Evolutionary conservation across 208 protist species (phyloP).

Genomic region (Leishmania tarentolae): DNA sequence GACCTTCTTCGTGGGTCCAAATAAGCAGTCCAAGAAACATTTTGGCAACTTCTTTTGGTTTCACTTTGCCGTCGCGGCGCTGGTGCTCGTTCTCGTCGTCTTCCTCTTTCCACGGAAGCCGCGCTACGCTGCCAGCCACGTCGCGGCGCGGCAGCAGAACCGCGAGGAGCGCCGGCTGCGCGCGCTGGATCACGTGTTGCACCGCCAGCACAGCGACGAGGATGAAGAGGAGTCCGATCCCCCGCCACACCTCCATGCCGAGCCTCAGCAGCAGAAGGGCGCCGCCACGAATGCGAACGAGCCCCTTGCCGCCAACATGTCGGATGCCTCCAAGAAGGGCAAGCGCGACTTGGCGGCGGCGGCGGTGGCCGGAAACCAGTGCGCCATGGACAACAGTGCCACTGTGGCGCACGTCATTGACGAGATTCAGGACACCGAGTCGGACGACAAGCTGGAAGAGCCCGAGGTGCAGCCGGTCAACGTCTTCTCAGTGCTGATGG

Average conservation of each 20-base stretch:
- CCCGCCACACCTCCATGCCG: neutral
- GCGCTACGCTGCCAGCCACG: conserved; percentile 53
- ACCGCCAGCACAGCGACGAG: conserved; percentile 14
- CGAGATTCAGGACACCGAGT: neutral
- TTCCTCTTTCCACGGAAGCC: conserved; percentile 58
- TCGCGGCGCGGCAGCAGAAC: conserved; percentile 46
- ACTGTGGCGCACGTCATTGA: neutral
- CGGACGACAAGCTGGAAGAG: conserved; percentile 16
- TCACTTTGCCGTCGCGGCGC: conserved; percentile 52
- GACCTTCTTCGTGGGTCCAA: conserved; percentile 66
- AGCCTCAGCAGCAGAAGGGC: neutral
- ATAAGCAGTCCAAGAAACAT: conserved; percentile 44
- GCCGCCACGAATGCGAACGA: conserved; percentile 6
- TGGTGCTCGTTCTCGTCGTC: conserved; percentile 44
- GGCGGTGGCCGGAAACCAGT: neutral
- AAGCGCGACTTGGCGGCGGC: neutral
- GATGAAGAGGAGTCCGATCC: conserved; percentile 2
- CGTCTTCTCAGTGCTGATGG: conserved; percentile 68
- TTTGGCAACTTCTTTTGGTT: conserved; percentile 81
- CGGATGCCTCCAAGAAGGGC: neutral
- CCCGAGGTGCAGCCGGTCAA: conserved; percentile 59
- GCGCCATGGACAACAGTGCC: neutral
- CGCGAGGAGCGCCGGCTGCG: conserved; percentile 40
- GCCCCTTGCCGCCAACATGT: neutral
- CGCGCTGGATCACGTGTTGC: conserved; percentile 23